Base-by-base conservation (phyloP, 2,329 filamentous ascomycete genomes). In the Tympanopsis confertula region DNA sequence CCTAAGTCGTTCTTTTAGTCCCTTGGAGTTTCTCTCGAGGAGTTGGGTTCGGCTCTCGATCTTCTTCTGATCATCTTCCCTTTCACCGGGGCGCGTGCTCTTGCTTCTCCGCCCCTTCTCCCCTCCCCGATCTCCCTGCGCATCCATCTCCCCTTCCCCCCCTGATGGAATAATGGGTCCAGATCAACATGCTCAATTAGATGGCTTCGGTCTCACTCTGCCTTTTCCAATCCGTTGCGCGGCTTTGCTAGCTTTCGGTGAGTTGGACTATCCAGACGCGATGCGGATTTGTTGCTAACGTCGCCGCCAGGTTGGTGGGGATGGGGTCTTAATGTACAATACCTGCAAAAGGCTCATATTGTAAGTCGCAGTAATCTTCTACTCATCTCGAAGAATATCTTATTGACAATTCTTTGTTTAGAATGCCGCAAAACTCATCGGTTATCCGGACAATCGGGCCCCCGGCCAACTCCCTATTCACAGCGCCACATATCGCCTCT, bases 141-240 rank as follows among this genome's bases (percentile, higher is more conserved):
- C 10, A 10, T 33, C 30, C 30, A 18, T 10, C 30, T 13, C 30
- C 30, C 10, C 30, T 10, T 33, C 15, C 7, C 17, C 30, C n/a
- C n/a, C n/a, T n/a, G 15, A 33, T 33, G 30, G 30, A 33, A 33
- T 33, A 33, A n/a, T 33, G 30, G 30, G 30, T 17, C 30, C 30
- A 7, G 30, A 33, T 33, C 30, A 33, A 33, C 30, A 33, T 33
- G 30, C 30, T 33, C 30, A 33, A 33, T 18, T 33, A 15, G 30
- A 33, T 15, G 30, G 15, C 15, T 33, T 33, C 30, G 17, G 30
- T 33, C 30, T 33, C 15, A 12, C 17, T 15, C 30, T 33, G 7
- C 30, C 30, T 33, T 33, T 33, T 18, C 30, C 30, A 10, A 12
- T 7, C 17, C 30, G 30, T 13, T 10, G 10, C 15, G 30, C 30